Evolutionary conservation across 495 filamentous ascomycete genomes (phyloP).

Genomic region (Elasticomyces elasticus): DNA sequence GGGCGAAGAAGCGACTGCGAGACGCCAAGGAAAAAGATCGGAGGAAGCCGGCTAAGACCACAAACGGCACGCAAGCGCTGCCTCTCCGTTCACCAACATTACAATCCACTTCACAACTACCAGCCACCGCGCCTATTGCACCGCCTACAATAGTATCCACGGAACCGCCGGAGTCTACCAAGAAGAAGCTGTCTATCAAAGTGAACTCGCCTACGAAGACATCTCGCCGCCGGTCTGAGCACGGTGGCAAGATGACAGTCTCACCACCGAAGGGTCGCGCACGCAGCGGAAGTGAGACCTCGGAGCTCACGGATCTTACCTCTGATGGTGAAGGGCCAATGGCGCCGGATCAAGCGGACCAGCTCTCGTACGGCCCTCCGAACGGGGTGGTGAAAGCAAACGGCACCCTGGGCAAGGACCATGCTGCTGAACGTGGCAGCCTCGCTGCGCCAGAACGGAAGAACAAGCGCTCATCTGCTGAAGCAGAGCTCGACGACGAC

Average conservation of each 20-base stretch:
- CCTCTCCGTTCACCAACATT: conserved; percentile 13
- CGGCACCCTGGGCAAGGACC: conserved; percentile 12
- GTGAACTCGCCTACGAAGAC: conserved; percentile 2
- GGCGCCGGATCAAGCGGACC: conserved; percentile 1
- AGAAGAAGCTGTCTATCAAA: conserved; percentile 13
- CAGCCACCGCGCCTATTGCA: background rate
- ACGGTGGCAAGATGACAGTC: conserved; percentile 6
- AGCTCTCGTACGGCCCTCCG: background rate
- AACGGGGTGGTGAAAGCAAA: background rate
- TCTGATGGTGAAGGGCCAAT: conserved; percentile 9
- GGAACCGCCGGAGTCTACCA: conserved; percentile 1
- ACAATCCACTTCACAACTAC: background rate
- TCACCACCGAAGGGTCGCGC: conserved; percentile 10
- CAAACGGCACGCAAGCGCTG: conserved; percentile 11
- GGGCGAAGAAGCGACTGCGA: conserved; percentile 22
- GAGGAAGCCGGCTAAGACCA: conserved; percentile 1
- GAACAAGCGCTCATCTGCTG: conserved; percentile 17
- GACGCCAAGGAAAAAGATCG: conserved; percentile 12
- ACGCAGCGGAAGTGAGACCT: background rate
- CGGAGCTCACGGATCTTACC: conserved; percentile 18
- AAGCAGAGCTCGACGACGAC: conserved; percentile 15
- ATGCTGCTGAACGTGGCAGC: conserved; percentile 21
- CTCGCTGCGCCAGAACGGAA: conserved; percentile 16
- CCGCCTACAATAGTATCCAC: no score
- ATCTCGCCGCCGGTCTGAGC: background rate